Evolutionary conservation across 2,329 filamentous ascomycete species (phyloP), one percentile per base, ranked within the genome.

Genomic region (Colletotrichum lindemuthianum): DNA sequence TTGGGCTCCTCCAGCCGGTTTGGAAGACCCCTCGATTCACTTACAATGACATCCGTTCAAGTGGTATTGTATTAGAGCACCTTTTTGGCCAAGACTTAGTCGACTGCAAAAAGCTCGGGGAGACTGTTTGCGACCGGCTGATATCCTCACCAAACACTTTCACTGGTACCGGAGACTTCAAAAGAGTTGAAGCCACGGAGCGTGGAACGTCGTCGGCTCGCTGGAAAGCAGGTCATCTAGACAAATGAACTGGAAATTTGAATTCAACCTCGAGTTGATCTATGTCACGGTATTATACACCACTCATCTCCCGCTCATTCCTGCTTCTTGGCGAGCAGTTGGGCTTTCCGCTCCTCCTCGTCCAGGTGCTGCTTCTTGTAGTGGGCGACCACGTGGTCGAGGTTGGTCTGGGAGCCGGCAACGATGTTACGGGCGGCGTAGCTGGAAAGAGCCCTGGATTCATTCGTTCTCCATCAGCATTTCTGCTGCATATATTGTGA

Each of bases 381-480:
- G 76, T 88, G 86, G 72, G 83, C 84, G 13, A 86, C 80, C 34
- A 87, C 79, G 69, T 85, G 77, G 73, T 86, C 84, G 50, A 88
- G 74, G 74, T 85, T 85, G 68, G 78, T 73, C 67, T 80, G 77
- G 70, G 85, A 82, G 44, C 86, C 86, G 34, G 86, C 85, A 33
- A 82, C 83, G 15, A 88, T 78, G 74, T 85, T 86, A 72, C 79
- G 79, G 16, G 79, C 78, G 16, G 82, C 81, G 66, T 84, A 81
- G n/a, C 79, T 77, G 69, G 81, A 75, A 58, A 88, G 74, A 24
- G 82, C 75, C 73, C 85, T 88, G 63, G 36, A 11, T 44, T 48
- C 47, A 45, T 60, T 68, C 13, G 70, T 69, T 55, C 65, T 48
- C n/a, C 36, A 43, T 13, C 2, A 16, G 33, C 41, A 33, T 33